Evolutionary conservation across 352 stramenopile genomes (phyloP).

Genomic region (Globisporangium splendens): DNA sequence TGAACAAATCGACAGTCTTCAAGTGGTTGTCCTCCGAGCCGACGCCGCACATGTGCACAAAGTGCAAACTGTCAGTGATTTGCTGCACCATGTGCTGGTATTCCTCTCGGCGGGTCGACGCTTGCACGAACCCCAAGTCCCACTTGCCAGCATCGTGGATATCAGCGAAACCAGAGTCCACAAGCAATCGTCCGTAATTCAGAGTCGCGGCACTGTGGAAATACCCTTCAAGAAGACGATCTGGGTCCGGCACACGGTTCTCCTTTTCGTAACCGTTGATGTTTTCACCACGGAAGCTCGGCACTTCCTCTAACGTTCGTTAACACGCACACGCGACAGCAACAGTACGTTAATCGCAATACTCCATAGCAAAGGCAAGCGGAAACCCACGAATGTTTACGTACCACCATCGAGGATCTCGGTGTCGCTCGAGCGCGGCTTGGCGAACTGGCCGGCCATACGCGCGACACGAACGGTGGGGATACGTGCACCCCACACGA

Average conservation of each 20-base stretch:
- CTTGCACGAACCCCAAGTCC: constrained; percentile 98
- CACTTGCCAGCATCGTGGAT: constrained; percentile 96
- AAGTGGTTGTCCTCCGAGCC: constrained; percentile 87
- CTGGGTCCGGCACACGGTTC: constrained; percentile 91
- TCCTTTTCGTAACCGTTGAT: constrained; percentile 95
- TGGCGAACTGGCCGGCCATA: constrained; percentile 99
- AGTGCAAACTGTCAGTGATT: constrained; percentile 97
- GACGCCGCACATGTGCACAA: constrained; percentile 94
- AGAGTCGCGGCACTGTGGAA: constrained; percentile 97
- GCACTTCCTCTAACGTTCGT: constrained; percentile 72
- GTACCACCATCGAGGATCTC: constrained; percentile 90
- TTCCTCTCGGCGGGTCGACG: constrained; percentile 90
- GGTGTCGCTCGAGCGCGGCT: constrained; percentile 93
- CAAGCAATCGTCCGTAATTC: constrained; percentile 96
- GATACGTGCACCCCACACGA: constrained; percentile 97
- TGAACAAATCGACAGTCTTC: constrained; percentile 96
- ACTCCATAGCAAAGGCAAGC: too few species aligned
- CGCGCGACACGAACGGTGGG: constrained; percentile 95
- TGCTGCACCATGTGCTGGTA: constrained; percentile 96
- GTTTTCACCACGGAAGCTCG: constrained; percentile 97
- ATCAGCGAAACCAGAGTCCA: constrained; percentile 95
- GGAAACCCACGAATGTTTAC: neutral
- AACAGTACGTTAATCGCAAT: neutral
- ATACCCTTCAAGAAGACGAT: constrained; percentile 95
- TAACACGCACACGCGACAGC: neutral